phyloP scores from a whole-genome alignment of 2,329 filamentous ascomycete species.

The Ceratocystis cubensis region DNA sequence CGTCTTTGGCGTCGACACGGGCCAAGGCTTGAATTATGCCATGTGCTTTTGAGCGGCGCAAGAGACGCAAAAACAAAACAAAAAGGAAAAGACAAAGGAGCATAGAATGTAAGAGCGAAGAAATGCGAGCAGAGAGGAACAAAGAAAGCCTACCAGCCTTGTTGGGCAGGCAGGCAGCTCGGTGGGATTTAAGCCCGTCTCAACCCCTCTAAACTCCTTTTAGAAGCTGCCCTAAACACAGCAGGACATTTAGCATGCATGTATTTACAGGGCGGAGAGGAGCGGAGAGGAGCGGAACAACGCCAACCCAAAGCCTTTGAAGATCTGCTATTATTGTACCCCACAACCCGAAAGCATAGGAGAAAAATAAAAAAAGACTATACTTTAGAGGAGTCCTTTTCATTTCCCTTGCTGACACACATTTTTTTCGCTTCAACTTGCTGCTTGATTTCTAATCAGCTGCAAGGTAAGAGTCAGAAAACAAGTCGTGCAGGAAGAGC shows the following conservation, averaged over 20 bases:
- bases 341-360: background rate
- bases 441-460: background rate
- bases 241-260: background rate
- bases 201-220: background rate
- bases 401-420: background rate
- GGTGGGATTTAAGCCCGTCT: background rate
- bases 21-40: background rate
- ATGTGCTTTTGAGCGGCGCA: background rate
- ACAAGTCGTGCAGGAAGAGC: background rate
- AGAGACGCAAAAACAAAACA: background rate
- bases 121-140: background rate
- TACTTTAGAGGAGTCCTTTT: background rate
- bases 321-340: background rate
- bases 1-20: background rate
- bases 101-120: too few species aligned
- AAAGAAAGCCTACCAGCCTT: background rate
- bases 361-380: background rate
- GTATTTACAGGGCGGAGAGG: background rate
- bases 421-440: background rate
- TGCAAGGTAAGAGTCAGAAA: background rate
- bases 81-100: background rate
- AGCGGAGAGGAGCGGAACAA: conserved; percentile 12
- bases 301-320: background rate
- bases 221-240: background rate
- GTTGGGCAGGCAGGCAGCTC: background rate